Evolutionary conservation across 2,329 filamentous ascomycete genomes (phyloP).

Genomic region (Fusarium solani-melongenae): DNA sequence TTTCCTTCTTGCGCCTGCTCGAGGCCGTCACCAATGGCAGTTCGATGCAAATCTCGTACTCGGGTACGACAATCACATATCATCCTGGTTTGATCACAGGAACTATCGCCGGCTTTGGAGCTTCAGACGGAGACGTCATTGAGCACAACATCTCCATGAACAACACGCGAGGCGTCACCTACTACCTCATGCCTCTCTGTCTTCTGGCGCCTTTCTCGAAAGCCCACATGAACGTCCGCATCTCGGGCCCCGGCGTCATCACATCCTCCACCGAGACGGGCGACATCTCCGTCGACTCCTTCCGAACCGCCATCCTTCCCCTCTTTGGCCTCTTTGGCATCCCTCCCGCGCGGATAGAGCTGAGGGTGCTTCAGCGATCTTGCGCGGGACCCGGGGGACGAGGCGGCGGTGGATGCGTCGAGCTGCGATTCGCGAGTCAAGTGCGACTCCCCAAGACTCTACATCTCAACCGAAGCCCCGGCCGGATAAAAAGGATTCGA

Average conservation of each 20-base stretch:
- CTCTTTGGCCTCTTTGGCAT: constrained; percentile 93
- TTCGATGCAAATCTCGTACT: constrained; percentile 95
- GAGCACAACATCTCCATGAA: constrained; percentile 82
- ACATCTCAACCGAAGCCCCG: constrained; percentile 84
- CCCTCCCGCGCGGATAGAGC: constrained; percentile 79
- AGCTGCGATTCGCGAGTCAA: constrained; percentile 92
- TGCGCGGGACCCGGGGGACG: constrained; percentile 79
- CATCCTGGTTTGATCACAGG: constrained; percentile 93
- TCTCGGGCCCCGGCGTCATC: constrained; percentile 92
- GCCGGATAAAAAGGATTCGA: constrained; percentile 86
- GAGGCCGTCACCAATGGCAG: constrained; percentile 96
- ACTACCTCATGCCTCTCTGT: constrained; percentile 90
- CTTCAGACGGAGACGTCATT: constrained; percentile 77
- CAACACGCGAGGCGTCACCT: constrained; percentile 85
- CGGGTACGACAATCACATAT: constrained; percentile 92
- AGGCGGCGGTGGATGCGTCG: constrained; percentile 91
- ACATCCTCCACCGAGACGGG: constrained; percentile 85
- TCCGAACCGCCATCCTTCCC: constrained; percentile 91
- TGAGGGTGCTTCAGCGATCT: constrained; percentile 83
- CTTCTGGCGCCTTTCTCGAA: constrained; percentile 95
- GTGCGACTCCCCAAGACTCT: constrained; percentile 93
- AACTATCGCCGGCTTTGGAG: constrained; percentile 79
- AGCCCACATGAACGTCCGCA: constrained; percentile 87
- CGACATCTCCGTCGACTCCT: constrained; percentile 91
- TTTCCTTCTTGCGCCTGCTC: constrained; percentile 94